Evolutionary conservation across 164 flowering plant genomes (phyloP).

Genomic region (Chimonanthus praecox): DNA sequence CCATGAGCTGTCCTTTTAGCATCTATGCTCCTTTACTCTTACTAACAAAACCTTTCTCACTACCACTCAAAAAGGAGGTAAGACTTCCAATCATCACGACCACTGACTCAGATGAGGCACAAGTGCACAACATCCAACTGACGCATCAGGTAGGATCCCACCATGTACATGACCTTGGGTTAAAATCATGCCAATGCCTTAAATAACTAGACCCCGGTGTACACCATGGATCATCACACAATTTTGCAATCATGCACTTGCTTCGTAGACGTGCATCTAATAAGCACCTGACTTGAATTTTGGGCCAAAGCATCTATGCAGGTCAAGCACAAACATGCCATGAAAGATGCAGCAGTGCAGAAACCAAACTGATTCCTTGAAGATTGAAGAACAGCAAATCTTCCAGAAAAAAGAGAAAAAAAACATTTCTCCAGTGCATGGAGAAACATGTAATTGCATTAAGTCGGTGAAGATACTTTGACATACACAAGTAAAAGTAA

Average conservation of each 20-base stretch:
- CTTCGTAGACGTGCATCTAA: too few relatives aligned
- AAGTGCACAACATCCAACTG: not conserved
- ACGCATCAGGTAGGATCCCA: not conserved
- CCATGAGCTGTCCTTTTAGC: too few relatives aligned
- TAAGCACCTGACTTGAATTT: too few relatives aligned
- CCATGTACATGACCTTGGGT: not conserved
- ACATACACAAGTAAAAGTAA: not conserved
- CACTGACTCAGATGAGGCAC: not conserved
- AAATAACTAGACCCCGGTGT: too few relatives aligned
- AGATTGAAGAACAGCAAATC: not conserved
- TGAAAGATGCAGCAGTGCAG: not conserved
- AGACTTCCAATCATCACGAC: not conserved
- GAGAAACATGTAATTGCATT: not conserved
- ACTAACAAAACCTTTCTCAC: too few relatives aligned
- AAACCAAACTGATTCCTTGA: not conserved
- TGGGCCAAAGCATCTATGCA: not conserved
- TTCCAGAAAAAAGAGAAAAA: not conserved
- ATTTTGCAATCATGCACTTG: too few relatives aligned
- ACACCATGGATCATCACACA: too few relatives aligned
- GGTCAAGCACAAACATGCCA: not conserved
- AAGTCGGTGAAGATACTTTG: not conserved
- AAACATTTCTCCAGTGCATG: not conserved
- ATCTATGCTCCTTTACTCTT: too few relatives aligned
- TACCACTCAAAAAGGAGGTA: too few relatives aligned
- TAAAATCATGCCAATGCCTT: not conserved